Conservation (phyloP, 106 monocot genomes). For the Alisma plantagoaquatica region DNA sequence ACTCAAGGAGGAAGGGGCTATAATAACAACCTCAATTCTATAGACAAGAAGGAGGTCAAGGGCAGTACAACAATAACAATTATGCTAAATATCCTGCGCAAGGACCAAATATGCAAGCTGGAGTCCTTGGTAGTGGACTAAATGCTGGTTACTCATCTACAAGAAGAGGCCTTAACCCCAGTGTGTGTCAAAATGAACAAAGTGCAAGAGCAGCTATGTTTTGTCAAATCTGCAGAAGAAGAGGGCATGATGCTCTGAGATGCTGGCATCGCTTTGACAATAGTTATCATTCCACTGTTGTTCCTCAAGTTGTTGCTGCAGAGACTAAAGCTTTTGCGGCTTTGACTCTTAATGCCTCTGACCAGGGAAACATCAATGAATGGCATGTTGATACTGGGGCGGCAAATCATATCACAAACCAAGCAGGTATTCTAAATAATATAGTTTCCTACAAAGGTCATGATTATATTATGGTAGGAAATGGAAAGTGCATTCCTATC, state of each 20-base stretch:
- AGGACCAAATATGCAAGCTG: too few species aligned
- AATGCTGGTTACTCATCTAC: too few species aligned
- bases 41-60: too few species aligned
- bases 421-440: not conserved
- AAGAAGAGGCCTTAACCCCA: too few species aligned
- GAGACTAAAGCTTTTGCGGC: too few species aligned
- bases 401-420: not conserved
- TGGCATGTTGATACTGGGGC: not conserved
- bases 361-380: not conserved
- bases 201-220: too few species aligned
- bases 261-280: not conserved
- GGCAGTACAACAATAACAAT: too few species aligned
- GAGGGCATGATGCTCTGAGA: not conserved
- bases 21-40: too few species aligned
- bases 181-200: too few species aligned
- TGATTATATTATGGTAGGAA: not conserved
- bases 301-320: not conserved
- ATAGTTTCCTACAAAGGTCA: not conserved
- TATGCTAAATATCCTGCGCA: too few species aligned
- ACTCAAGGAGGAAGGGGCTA: too few species aligned
- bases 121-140: too few species aligned
- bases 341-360: not conserved
- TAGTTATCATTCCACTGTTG: not conserved
- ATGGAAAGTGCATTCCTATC: not conserved
- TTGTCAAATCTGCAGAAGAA: not conserved